Conservation (phyloP, 495 filamentous ascomycete species). For the Talaromyces liani region DNA sequence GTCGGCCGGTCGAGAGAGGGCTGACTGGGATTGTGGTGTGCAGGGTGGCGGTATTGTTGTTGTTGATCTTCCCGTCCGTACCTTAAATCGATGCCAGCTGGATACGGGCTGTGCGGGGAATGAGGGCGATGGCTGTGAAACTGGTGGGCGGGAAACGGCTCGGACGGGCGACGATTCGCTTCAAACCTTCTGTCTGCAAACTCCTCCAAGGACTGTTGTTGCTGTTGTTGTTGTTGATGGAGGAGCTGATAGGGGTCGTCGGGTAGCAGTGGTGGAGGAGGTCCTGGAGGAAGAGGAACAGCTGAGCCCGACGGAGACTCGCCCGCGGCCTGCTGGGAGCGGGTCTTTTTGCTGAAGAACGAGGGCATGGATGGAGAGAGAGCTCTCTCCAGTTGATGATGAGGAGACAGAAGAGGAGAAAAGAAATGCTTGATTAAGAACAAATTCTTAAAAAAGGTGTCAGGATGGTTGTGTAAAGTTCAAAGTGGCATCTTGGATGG, state of each 20-base stretch:
- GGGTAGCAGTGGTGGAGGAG: constrained; percentile 14
- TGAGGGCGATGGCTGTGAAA: background rate
- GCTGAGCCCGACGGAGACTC: constrained; percentile 4
- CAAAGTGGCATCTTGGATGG: background rate
- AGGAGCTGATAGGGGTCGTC: background rate
- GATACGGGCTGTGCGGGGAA: constrained; percentile 2
- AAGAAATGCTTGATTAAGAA: background rate
- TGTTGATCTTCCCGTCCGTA: constrained; percentile 5
- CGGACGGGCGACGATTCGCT: background rate
- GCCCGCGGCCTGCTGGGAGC: constrained; percentile 5
- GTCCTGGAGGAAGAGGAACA: background rate
- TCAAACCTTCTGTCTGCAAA: background rate
- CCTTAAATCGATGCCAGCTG: constrained; percentile 1
- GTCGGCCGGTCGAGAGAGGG: constrained; percentile 20
- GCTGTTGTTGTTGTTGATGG: constrained; percentile 4
- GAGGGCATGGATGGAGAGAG: constrained; percentile 9
- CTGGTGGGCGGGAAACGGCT: constrained; percentile 2
- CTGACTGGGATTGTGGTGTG: background rate
- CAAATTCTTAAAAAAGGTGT: background rate
- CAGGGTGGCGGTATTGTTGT: constrained; percentile 13
- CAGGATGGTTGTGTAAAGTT: background rate
- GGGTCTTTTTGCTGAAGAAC: constrained; percentile 10
- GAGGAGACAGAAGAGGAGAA: background rate
- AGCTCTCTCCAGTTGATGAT: background rate
- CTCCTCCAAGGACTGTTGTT: background rate